A percentile compares a stretch with the other conserved stretches of the same genome.
Conservation (phyloP, 306 rosid species). For the Casuarina cunninghamiana region DNA sequence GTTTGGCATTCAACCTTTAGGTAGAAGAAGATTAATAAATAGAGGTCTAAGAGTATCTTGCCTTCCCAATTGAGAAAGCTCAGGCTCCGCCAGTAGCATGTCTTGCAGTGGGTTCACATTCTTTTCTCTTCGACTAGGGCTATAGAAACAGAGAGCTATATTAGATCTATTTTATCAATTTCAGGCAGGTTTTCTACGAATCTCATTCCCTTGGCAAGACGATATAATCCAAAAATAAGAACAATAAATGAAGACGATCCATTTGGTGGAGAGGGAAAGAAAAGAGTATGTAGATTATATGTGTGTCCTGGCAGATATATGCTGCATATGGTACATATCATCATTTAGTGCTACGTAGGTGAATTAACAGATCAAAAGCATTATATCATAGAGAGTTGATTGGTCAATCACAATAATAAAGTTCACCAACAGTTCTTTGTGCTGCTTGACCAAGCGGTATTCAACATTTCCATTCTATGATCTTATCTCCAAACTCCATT, state of each 20-base stretch:
- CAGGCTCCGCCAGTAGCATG: conserved; percentile 86
- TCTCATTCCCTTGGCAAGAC: not conserved
- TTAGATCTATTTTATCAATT: conserved; percentile 4
- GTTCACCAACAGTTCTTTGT: not conserved
- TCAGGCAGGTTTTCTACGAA: not conserved
- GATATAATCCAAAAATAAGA: not conserved
- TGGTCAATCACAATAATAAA: not conserved
- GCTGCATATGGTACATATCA: not conserved
- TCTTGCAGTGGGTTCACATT: conserved; percentile 62
- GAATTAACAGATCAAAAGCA: not conserved
- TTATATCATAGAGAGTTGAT: not conserved
- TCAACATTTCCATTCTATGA: not conserved
- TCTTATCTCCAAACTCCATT: not conserved
- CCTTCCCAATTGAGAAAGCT: conserved; percentile 88
- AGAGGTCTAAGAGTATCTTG: conserved; percentile 24
- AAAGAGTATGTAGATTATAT: not conserved
- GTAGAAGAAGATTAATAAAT: not conserved
- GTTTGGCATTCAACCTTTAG: not conserved
- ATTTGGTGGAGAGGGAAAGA: not conserved
- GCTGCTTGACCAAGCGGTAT: not conserved
- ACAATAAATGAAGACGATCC: not conserved
- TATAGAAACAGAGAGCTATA: conserved; percentile 24
- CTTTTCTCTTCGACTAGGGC: conserved; percentile 44
- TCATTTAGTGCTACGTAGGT: not conserved
- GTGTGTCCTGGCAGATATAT: not conserved